These are phyloP conservation scores for Cordyceps militaris DNA, from an alignment of 2,329 filamentous ascomycete species.

Conservation along the genomic window DNA sequence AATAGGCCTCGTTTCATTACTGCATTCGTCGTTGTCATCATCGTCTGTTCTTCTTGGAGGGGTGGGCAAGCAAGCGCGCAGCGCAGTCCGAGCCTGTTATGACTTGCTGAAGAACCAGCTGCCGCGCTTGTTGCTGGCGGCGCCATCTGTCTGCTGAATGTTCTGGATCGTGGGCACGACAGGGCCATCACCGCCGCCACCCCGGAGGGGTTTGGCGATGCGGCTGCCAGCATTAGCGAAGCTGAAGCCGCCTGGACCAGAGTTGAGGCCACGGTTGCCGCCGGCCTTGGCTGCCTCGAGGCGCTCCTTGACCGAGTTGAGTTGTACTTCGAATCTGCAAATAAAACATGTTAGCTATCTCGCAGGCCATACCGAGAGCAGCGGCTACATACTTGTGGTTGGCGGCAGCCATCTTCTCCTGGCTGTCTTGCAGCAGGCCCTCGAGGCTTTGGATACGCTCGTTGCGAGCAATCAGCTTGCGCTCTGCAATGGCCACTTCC, in stretches of 20 bases:
- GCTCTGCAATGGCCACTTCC: slow-evolving; percentile 96
- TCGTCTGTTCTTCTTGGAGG: slow-evolving; percentile 8
- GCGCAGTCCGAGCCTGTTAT: slow-evolving; percentile 21
- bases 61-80: neutral
- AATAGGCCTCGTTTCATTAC: slow-evolving; percentile 6
- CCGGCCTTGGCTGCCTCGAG: slow-evolving; percentile 91
- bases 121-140: slow-evolving; percentile 52
- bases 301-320: slow-evolving; percentile 94
- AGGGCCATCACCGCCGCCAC: slow-evolving; percentile 44
- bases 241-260: slow-evolving; percentile 62
- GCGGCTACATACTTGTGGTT: slow-evolving; percentile 77
- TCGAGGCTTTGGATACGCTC: slow-evolving; percentile 95
- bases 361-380: neutral
- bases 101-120: slow-evolving; percentile 70
- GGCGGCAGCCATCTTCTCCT: slow-evolving; percentile 94
- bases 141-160: slow-evolving; percentile 51
- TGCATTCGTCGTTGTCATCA: slow-evolving; percentile 10
- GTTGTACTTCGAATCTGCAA: slow-evolving; percentile 92
- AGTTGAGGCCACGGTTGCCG: slow-evolving; percentile 75
- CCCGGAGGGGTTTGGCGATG: slow-evolving; percentile 62
- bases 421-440: slow-evolving; percentile 85
- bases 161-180: slow-evolving; percentile 50
- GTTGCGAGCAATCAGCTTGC: slow-evolving; percentile 92
- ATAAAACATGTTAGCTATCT: slow-evolving; percentile 21
- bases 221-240: slow-evolving; percentile 58